These are phyloP conservation scores for Apiotrichum gracile DNA, from an alignment of 1,284 basidiomycete genomes.

Conservation along the genomic window DNA sequence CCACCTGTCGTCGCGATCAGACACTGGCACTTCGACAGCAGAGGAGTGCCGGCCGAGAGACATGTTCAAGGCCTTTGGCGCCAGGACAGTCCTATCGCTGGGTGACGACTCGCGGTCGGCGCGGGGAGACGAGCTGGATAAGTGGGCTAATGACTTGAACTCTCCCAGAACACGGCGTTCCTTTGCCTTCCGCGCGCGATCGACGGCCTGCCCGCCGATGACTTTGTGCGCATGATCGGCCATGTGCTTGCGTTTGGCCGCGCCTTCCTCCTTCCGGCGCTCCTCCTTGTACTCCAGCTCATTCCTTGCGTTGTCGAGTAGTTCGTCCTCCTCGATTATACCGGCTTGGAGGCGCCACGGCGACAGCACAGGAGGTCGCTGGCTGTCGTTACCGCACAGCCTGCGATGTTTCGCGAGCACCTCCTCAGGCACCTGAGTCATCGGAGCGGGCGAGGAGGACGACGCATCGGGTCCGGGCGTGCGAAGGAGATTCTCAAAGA, in stretches of 20 bases:
- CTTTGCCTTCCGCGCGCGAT: neutral
- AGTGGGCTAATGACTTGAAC: conserved; percentile 13
- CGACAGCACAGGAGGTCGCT: conserved; percentile 3
- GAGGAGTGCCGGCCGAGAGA: conserved; percentile 10
- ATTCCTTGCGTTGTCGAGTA: neutral
- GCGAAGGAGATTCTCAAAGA: neutral
- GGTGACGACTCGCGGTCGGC: conserved; percentile 6
- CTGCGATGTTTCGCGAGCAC: conserved; percentile 22
- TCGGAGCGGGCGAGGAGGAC: conserved; percentile 3
- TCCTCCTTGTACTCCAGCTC: neutral
- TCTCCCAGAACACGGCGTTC: conserved; percentile 8
- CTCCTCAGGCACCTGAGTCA: conserved; percentile 26
- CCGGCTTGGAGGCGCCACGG: conserved; percentile 11
- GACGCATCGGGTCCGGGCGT: neutral
- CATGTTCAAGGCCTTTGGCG: neutral
- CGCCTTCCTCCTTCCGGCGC: conserved; percentile 1
- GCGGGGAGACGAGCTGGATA: conserved; percentile 5
- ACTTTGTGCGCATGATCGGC: neutral
- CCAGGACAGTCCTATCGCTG: neutral
- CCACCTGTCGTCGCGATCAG: conserved; percentile 2
- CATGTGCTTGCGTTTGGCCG: conserved; percentile 2
- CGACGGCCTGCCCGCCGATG: neutral
- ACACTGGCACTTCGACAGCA: conserved; percentile 3
- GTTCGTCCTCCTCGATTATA: neutral
- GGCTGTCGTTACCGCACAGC: conserved; percentile 22